Evolutionary conservation across 2,329 filamentous ascomycete species (phyloP).

Genomic region (Xylariaceae sp.): DNA sequence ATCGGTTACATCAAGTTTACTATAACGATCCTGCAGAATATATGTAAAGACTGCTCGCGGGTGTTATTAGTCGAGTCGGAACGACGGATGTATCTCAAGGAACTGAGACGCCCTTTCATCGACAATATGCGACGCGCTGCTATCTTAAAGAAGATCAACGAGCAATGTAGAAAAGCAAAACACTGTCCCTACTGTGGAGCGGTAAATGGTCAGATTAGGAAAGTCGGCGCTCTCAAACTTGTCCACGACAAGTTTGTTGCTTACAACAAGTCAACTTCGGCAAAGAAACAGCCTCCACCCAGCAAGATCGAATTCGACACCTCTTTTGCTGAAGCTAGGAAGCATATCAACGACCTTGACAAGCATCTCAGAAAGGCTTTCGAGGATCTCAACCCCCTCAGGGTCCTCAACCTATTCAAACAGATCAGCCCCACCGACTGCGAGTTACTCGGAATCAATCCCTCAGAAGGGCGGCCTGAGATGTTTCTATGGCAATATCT

Average conservation of each 20-base stretch:
- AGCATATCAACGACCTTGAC: constrained; percentile 79
- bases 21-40: constrained; percentile 87
- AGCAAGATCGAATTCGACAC: constrained; percentile 84
- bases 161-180: constrained; percentile 86
- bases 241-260: constrained; percentile 89
- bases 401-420: constrained; percentile 89
- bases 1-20: constrained; percentile 95
- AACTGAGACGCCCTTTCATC: constrained; percentile 77
- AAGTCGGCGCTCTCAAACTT: constrained; percentile 89
- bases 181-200: constrained; percentile 78
- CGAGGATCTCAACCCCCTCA: constrained; percentile 89
- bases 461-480: constrained; percentile 84
- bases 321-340: constrained; percentile 80
- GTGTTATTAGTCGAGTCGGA: constrained; percentile 83
- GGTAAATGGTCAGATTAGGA: constrained; percentile 89
- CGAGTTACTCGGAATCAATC: constrained; percentile 86
- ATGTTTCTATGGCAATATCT: constrained; percentile 98
- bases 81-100: constrained; percentile 74
- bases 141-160: constrained; percentile 85
- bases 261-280: constrained; percentile 86
- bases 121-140: constrained; percentile 85
- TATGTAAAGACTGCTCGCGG: constrained; percentile 91
- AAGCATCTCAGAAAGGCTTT: constrained; percentile 90
- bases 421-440: constrained; percentile 83
- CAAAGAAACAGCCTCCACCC: constrained; percentile 78